Base-by-base conservation (phyloP, 441 rosid species). In the Rhodomyrtus psidioides region DNA sequence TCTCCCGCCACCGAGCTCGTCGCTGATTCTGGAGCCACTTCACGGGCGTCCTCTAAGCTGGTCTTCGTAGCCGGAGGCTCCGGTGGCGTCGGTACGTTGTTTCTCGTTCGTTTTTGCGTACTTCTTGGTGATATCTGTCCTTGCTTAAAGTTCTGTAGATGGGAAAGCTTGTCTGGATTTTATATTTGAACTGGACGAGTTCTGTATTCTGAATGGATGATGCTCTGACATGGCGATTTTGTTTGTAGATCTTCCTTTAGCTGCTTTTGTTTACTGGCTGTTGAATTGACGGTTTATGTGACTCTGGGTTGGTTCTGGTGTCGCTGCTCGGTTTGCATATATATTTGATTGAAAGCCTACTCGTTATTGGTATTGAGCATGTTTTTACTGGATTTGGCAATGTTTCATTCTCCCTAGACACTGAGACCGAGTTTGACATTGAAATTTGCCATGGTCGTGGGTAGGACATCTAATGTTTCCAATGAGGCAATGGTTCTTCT, bases 31-130 rank as follows among this genome's bases (percentile, higher is more conserved):
- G 81, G 39, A 58, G 74, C 88, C 81, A 26, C 88, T 21, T 27
- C 83, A 84, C 58, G 91, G 83, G 88, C 93, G 0, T 95, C 99
- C 83, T 93, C 97, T 60, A 97, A 97, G 95, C 93, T 93, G 75
- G 97, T 95, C 79, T 94, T 97, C 60, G 96, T 97, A 65, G 91
- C 92, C 46, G 98, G 99, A 24, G 98, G 97, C 89, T 85, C 98
- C 39, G 99, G 99, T 86, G 99, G 99, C 83, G 98, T 96, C 81
- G 98, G 98, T 95, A 89, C 55, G 87, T 85, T 8, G 49, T 21
- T n/a, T 82, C 51, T 26, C 6, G 44, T 84, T 83, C 53, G 53
- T 49, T 44, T 81, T 24, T 51, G 49, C 79, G 39, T 39, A 0
- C 79, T 70, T 15, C 39, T 34, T 10, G 49, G 12, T 10, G 12